A percentile compares a stretch with the other conserved stretches of the same genome.
phyloP scores from a whole-genome alignment of 2,329 filamentous ascomycete species.

The Pseudogymnoascus sp. region DNA sequence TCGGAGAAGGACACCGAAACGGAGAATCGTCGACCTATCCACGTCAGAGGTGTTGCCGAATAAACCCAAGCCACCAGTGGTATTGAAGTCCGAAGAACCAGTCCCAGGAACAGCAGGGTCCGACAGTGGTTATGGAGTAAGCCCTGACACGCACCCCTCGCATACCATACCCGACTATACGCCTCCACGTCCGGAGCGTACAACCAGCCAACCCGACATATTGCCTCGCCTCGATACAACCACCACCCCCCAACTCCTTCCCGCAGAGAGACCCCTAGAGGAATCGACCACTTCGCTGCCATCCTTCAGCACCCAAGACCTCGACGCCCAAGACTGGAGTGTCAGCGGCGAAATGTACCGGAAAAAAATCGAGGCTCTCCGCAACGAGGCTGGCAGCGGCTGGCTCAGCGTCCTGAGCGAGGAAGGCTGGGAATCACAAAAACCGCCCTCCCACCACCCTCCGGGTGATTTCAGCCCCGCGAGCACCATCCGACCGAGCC shows the following conservation, averaged over 20 bases:
- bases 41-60: constrained; percentile 29
- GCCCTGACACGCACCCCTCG: constrained; percentile 27
- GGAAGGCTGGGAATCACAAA: constrained; percentile 53
- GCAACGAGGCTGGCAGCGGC: constrained; percentile 76
- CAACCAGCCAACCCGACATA: constrained; percentile 23
- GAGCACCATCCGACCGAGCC: constrained; percentile 26
- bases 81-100: constrained; percentile 23
- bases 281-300: constrained; percentile 22
- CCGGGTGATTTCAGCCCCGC: constrained; percentile 27
- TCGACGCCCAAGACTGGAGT: constrained; percentile 52
- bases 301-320: constrained; percentile 38
- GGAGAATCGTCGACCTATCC: constrained; percentile 59
- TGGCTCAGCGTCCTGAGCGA: constrained; percentile 85
- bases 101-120: constrained; percentile 17
- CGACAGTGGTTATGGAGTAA: constrained; percentile 28
- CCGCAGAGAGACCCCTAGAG: constrained; percentile 26
- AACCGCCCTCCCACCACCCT: constrained; percentile 23
- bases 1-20: constrained; percentile 53
- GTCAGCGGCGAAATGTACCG: constrained; percentile 72
- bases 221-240: constrained; percentile 27
- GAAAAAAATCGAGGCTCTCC: constrained; percentile 79
- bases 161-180: constrained; percentile 27
- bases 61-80: constrained; percentile 17
- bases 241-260: constrained; percentile 25
- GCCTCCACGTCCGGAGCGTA: constrained; percentile 26